Evolutionary conservation across 2,329 filamentous ascomycete genomes (phyloP).

Genomic region (Penicillium thymicola): DNA sequence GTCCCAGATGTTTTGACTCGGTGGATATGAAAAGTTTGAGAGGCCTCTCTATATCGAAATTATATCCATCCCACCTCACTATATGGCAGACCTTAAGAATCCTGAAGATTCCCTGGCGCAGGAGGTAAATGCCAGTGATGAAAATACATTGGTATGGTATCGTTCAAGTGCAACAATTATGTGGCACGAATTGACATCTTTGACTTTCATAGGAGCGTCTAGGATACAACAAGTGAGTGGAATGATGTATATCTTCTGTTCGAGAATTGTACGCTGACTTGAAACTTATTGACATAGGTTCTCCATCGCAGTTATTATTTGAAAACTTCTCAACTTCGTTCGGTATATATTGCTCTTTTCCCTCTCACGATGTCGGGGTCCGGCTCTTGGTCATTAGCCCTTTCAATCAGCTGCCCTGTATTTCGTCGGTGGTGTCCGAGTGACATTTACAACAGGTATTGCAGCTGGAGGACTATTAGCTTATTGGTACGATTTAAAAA

Average conservation of each 20-base stretch:
- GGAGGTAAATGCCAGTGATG: not conserved
- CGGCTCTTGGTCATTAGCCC: not conserved
- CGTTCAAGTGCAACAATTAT: not conserved
- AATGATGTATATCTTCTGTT: not conserved
- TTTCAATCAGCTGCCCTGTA: conserved; percentile 53
- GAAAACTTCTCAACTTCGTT: not conserved
- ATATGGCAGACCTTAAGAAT: not conserved
- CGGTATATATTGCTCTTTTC: not conserved
- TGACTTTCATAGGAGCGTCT: not conserved
- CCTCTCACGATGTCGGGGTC: not conserved
- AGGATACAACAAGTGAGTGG: not conserved
- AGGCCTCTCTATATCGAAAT: no score
- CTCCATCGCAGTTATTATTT: not conserved
- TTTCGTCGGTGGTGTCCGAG: conserved; percentile 58
- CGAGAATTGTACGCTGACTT: not conserved
- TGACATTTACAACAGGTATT: conserved; percentile 60
- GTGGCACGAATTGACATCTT: not conserved
- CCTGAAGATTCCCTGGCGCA: not conserved
- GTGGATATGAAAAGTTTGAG: no score
- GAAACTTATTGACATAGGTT: not conserved
- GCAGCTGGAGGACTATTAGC: conserved; percentile 59
- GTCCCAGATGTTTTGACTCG: no score
- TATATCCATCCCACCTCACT: no score
- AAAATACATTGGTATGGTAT: not conserved
- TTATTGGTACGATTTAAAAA: conserved; percentile 40